Evolutionary conservation across 176 grass and related monocot species (phyloP).

Genomic region (Triticum dicoccoides): DNA sequence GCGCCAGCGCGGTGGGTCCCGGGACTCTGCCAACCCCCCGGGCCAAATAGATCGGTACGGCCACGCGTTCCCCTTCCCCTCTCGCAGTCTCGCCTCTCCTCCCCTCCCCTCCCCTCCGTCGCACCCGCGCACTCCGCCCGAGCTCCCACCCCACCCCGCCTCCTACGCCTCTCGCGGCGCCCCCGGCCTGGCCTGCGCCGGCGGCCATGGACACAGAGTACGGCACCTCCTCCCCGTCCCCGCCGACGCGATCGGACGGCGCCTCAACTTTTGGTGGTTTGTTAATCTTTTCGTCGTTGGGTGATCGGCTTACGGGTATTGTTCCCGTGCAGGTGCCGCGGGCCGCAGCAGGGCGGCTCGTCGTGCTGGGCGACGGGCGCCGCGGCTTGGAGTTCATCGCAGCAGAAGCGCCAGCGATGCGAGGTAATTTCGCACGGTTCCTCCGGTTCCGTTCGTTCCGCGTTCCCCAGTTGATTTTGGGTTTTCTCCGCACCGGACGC

Average conservation of each 20-base stretch:
- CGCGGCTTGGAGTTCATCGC: not conserved
- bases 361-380: constrained; percentile 19
- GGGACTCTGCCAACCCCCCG: not conserved
- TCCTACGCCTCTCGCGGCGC: not conserved
- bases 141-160: not conserved
- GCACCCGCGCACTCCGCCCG: not conserved
- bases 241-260: not conserved
- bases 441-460: not conserved
- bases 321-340: constrained; percentile 22
- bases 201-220: constrained; percentile 38
- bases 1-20: not conserved
- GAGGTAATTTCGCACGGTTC: constrained; percentile 13
- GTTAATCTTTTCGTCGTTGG: not conserved
- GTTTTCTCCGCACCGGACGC: not conserved
- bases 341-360: constrained; percentile 39
- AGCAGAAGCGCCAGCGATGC: constrained; percentile 58
- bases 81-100: not conserved
- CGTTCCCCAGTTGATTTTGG: not conserved
- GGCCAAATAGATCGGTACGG: constrained; percentile 14
- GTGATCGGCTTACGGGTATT: not conserved
- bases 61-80: not conserved
- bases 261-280: not conserved
- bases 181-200: not conserved
- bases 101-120: not conserved
- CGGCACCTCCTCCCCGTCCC: not conserved